Percentiles rank a stretch among this genome's conserved stretches.
Conservation (phyloP, 164 flowering plant genomes). For the Cinnamomum micranthum region DNA sequence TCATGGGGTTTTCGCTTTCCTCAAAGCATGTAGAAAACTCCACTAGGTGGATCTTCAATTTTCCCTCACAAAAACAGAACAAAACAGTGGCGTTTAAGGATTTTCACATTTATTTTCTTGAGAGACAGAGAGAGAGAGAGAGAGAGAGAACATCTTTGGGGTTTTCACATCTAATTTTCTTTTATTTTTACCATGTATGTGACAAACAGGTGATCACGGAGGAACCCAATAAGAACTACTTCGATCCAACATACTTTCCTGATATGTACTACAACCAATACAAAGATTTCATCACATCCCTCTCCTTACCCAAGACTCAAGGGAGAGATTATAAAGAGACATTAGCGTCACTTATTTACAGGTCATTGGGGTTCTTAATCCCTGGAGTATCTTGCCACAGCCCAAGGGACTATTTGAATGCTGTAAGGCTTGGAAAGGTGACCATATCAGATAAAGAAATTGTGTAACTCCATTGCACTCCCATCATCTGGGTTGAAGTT, state of each 20-base stretch:
- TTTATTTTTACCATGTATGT: neutral
- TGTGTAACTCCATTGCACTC: neutral
- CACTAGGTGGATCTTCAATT: neutral
- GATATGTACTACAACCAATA: conserved; percentile 24
- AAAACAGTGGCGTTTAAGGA: no score
- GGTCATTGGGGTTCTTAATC: conserved; percentile 11
- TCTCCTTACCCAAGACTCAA: neutral
- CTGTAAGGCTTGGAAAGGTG: conserved; percentile 11
- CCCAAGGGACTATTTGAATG: conserved; percentile 22
- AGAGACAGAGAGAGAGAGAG: no score
- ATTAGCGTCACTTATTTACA: neutral
- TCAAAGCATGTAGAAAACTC: no score
- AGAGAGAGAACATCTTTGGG: neutral
- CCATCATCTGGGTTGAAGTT: no score
- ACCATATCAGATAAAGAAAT: neutral
- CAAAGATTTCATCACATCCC: conserved; percentile 13
- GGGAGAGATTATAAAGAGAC: conserved; percentile 19
- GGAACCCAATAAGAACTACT: conserved; percentile 55
- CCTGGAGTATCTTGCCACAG: conserved; percentile 20
- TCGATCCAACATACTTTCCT: conserved; percentile 17
- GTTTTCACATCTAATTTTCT: neutral
- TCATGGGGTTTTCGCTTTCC: neutral
- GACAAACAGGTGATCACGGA: conserved; percentile 31
- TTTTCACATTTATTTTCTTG: no score
- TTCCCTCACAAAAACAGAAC: neutral